Evolutionary conservation across 176 grass and related monocot genomes (phyloP).

Genomic region (Elaeis guineensis): DNA sequence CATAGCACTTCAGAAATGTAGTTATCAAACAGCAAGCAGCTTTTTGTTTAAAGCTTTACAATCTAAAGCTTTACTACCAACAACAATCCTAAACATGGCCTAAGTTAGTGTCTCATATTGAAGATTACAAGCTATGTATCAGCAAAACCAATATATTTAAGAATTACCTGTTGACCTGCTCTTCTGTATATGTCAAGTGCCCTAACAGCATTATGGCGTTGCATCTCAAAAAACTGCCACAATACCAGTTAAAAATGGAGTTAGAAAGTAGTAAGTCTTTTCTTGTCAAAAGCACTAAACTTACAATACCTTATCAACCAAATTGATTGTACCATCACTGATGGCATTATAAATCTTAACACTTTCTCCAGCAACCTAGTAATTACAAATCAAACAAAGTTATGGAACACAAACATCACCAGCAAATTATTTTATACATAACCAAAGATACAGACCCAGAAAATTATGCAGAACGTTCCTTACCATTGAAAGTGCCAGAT

Average conservation of each 20-base stretch:
- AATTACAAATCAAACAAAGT: constrained; percentile 34
- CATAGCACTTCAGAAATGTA: no score
- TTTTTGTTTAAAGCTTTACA: no score
- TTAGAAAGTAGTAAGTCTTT: background rate
- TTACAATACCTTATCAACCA: constrained; percentile 70
- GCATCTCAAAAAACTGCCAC: constrained; percentile 93
- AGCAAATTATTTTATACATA: constrained; percentile 18
- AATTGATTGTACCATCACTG: constrained; percentile 80
- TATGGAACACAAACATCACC: background rate
- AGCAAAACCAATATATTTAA: no score
- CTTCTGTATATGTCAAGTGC: constrained; percentile 84
- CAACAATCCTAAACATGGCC: no score
- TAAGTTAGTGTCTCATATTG: no score
- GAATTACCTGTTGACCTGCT: constrained; percentile 61
- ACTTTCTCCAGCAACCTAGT: constrained; percentile 80
- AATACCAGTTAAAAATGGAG: constrained; percentile 12
- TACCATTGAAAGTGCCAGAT: constrained; percentile 91
- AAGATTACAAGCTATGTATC: no score
- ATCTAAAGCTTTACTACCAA: no score
- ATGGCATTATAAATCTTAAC: constrained; percentile 75
- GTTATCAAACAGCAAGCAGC: no score
- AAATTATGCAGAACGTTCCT: constrained; percentile 14
- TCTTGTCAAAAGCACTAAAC: background rate
- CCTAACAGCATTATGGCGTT: constrained; percentile 67
- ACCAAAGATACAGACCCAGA: background rate